Evolutionary conservation across 371 early-diverging fungal species (phyloP), one percentile per base, ranked within the genome.

Genomic region (Rhizopus microsporus): DNA sequence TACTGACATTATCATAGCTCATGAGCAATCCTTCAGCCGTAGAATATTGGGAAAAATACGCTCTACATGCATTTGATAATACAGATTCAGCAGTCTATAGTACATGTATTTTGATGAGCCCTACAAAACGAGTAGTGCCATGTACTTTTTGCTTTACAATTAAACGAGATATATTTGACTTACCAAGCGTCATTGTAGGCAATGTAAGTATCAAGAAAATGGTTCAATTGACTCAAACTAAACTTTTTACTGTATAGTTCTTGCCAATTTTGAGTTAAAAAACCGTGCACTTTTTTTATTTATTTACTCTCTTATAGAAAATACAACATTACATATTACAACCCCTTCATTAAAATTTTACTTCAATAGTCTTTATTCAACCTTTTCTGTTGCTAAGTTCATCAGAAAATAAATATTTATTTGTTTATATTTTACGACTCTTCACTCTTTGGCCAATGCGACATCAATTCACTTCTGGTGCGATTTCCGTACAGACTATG

Each of bases 61-160:
- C 90, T 30, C 77, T 84, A 4, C 91, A 93, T 59, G 90, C 94
- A 23, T 93, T 95, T 63, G 93, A 93, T 69, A 91, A 90, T 67
- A 86, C 90, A 7, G 89, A 92, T 46, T 86, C 90, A 56, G 83
- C 89, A 8, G 89, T 91, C 17, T 90, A 89, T 84, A 83, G 90
- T 34, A 89, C 88, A 1, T 88, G 91, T 67, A 85, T 85, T 44
- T 62, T 96, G 56, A 63, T 89, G 42, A 79, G 86, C 17, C 87
- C 92, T 1, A 80, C 86, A 33, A 80, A 84, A 55, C 57, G 81
- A 15, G 63, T 76, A 8, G 90, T 96, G 7, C 89, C 91, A 0
- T 93, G 95, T 65, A 85, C 93, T 2, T 92, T 93, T 64, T 93
- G 93, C 64, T 94, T 94, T 62, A 94, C 94, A 12, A 92, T 95